Evolutionary conservation across 1,284 basidiomycete species (phyloP).

Genomic region (Pseudozyma flocculosa): DNA sequence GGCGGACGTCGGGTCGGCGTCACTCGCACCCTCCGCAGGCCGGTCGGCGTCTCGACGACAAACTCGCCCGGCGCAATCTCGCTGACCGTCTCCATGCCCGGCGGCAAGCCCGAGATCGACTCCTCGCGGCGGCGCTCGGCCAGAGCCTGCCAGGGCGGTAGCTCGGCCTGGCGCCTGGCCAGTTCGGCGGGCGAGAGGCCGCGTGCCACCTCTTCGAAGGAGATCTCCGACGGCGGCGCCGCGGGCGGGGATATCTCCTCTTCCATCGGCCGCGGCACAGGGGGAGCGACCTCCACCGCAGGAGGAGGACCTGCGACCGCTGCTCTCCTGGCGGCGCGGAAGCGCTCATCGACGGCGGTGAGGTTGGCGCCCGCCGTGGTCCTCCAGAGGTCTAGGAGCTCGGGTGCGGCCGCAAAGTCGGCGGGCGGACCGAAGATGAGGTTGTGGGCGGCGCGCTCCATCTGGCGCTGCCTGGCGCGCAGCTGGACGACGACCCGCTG

Average conservation of each 20-base stretch:
- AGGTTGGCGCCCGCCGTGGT: conserved; percentile 16
- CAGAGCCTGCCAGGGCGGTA: conserved; percentile 27
- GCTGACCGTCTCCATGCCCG: not conserved
- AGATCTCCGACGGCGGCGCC: no score
- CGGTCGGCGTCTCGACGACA: conserved; percentile 31
- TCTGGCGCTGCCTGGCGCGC: not conserved
- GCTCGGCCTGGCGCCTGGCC: not conserved
- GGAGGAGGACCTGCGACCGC: conserved; percentile 9
- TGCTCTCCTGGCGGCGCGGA: conserved; percentile 5
- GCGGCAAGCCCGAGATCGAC: not conserved
- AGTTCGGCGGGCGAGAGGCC: not conserved
- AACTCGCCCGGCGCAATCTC: conserved; percentile 6
- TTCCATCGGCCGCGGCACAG: no score
- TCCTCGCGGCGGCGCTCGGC: conserved; percentile 18
- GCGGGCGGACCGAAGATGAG: conserved; percentile 17
- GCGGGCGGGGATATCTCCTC: no score
- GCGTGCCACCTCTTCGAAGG: not conserved
- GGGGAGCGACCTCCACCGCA: no score
- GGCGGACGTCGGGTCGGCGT: not conserved
- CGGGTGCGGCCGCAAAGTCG: conserved; percentile 9
- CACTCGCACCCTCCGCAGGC: conserved; percentile 7
- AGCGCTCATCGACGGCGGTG: conserved; percentile 5
- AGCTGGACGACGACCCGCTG: conserved; percentile 2
- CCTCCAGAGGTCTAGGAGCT: conserved; percentile 17
- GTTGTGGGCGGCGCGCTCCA: not conserved